Percentiles rank a stretch among this genome's conserved stretches.
Conservation (phyloP, 306 rosid genomes). For the Spatholobus suberectus region DNA sequence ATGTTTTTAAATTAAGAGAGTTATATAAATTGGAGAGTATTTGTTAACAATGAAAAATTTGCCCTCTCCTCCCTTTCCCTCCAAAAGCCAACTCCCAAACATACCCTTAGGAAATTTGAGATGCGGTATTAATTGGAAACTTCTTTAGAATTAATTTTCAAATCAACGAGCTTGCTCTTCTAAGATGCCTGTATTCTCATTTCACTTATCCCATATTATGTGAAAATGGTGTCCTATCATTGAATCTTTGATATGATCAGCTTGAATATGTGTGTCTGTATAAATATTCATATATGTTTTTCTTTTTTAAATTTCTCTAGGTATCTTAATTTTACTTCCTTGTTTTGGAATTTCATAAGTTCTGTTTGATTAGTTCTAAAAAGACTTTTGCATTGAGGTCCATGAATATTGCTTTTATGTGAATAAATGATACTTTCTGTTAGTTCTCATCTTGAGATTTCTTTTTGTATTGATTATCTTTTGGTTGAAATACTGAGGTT, state of each 20-base stretch:
- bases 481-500: not conserved
- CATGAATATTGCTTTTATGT: not conserved
- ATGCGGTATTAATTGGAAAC: not conserved
- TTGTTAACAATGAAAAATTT: not conserved
- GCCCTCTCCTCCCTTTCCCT: not conserved
- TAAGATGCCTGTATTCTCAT: not conserved
- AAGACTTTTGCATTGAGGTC: not conserved
- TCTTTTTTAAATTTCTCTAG: not conserved
- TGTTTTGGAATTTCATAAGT: not conserved
- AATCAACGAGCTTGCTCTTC: not conserved
- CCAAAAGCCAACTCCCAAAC: not conserved
- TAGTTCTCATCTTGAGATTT: constrained; percentile 19
- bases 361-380: constrained; percentile 11
- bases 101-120: not conserved
- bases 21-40: not conserved
- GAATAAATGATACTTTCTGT: not conserved
- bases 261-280: not conserved
- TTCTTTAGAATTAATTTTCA: constrained; percentile 12
- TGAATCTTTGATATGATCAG: not conserved
- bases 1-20: not conserved
- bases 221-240: not conserved
- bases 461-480: not conserved
- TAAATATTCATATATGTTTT: not conserved
- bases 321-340: constrained; percentile 3
- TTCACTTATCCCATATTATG: constrained; percentile 25